These are phyloP conservation scores for Cicer judaicum DNA, from an alignment of 306 rosid genomes.

Conservation along the genomic window DNA sequence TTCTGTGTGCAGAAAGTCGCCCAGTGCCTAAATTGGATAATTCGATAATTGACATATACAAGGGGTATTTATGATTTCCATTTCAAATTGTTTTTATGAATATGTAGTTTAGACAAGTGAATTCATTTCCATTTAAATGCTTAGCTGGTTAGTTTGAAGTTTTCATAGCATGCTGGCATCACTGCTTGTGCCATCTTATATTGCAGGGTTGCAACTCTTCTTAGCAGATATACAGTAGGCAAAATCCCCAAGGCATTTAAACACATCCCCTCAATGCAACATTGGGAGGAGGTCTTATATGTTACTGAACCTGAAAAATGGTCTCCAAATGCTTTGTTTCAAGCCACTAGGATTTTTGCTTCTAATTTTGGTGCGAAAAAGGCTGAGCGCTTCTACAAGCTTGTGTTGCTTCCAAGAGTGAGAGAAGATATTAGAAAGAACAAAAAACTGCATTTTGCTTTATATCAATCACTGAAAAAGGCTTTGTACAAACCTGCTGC, in stretches of 20 bases:
- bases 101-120: background rate
- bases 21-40: conserved; percentile 76
- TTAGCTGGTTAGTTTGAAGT: background rate
- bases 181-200: conserved; percentile 8
- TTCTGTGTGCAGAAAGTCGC: conserved; percentile 59
- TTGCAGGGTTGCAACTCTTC: conserved; percentile 73
- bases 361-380: conserved; percentile 76
- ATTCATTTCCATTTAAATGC: conserved; percentile 8
- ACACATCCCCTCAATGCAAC: conserved; percentile 68
- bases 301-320: conserved; percentile 89
- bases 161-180: conserved; percentile 9
- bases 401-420: conserved; percentile 87
- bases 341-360: conserved; percentile 83
- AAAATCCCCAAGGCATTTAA: conserved; percentile 84
- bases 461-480: conserved; percentile 86
- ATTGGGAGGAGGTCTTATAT: conserved; percentile 85
- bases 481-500: conserved; percentile 90
- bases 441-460: conserved; percentile 81
- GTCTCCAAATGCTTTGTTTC: conserved; percentile 92
- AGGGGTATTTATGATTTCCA: conserved; percentile 59
- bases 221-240: conserved; percentile 72
- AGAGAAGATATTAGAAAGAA: conserved; percentile 84
- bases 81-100: background rate
- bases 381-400: conserved; percentile 82
- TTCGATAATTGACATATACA: conserved; percentile 69